Evolutionary conservation across 2,329 filamentous ascomycete species (phyloP).

Genomic region (Rhynchosporium graminicola): DNA sequence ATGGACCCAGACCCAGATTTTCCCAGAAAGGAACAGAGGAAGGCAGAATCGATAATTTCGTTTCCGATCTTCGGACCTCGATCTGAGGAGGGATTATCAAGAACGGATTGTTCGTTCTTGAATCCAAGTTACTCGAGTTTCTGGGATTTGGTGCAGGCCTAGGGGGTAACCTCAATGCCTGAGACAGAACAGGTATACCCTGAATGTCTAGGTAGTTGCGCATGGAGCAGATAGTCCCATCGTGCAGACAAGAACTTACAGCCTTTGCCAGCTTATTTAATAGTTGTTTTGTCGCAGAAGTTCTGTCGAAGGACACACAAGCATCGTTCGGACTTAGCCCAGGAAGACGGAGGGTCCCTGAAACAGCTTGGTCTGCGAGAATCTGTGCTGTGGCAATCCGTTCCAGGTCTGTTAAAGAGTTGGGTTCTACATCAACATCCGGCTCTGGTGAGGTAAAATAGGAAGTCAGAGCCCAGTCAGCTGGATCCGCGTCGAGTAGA

Average conservation of each 20-base stretch:
- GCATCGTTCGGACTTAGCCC: constrained; percentile 16
- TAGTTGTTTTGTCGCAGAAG: constrained; percentile 33
- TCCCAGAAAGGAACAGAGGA: constrained; percentile 81
- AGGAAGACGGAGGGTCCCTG: constrained; percentile 46
- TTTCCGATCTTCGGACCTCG: constrained; percentile 69
- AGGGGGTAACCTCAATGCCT: constrained; percentile 50
- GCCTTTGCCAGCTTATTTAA: constrained; percentile 49
- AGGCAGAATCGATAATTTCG: constrained; percentile 71
- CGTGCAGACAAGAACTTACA: constrained; percentile 48
- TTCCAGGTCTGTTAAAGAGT: constrained; percentile 53
- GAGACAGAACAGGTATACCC: constrained; percentile 56
- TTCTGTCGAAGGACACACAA: constrained; percentile 19
- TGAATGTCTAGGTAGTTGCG: constrained; percentile 57
- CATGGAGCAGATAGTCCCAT: constrained; percentile 45
- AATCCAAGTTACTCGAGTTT: constrained; percentile 25
- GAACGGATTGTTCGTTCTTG: constrained; percentile 57
- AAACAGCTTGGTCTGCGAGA: constrained; percentile 68
- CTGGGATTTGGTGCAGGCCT: constrained; percentile 36
- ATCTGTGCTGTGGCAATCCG: constrained; percentile 69
- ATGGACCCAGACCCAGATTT: constrained; percentile 71
- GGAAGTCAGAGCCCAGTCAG: constrained; percentile 48
- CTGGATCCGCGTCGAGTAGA: constrained; percentile 39
- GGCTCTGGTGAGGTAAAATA: constrained; percentile 64
- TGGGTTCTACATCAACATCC: constrained; percentile 34
- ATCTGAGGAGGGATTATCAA: constrained; percentile 69